These are phyloP conservation scores for Neobulgaria alba DNA, from an alignment of 2,329 filamentous ascomycete species.

Conservation along the genomic window DNA sequence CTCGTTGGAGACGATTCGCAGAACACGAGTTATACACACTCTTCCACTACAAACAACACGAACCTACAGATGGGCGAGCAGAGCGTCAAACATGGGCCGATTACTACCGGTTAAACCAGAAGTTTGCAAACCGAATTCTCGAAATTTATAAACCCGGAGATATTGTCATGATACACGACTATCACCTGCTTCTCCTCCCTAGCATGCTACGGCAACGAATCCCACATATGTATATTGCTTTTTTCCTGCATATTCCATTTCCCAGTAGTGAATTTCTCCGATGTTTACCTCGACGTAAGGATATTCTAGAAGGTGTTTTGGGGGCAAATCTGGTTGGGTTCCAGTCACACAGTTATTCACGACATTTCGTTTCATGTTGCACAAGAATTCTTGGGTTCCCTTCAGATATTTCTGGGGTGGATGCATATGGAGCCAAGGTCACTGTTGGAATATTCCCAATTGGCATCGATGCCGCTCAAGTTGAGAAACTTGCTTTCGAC, in stretches of 20 bases:
- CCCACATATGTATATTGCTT: constrained; percentile 86
- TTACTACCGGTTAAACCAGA: constrained; percentile 86
- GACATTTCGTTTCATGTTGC: constrained; percentile 91
- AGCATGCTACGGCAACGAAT: constrained; percentile 79
- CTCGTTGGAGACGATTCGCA: constrained; percentile 80
- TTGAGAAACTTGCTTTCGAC: constrained; percentile 66
- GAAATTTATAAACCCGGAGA: constrained; percentile 88
- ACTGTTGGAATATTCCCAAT: constrained; percentile 92
- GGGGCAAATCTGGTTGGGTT: constrained; percentile 92
- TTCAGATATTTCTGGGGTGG: constrained; percentile 75
- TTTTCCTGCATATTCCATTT: constrained; percentile 91
- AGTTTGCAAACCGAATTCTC: constrained; percentile 83
- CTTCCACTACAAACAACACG: constrained; percentile 93
- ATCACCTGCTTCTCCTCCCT: constrained; percentile 83
- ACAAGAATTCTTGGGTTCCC: constrained; percentile 86
- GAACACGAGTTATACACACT: constrained; percentile 88
- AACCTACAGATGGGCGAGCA: constrained; percentile 74
- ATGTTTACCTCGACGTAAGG: constrained; percentile 79
- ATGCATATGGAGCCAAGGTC: constrained; percentile 81
- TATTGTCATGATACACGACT: constrained; percentile 88
- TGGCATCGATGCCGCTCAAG: constrained; percentile 79
- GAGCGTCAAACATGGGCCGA: constrained; percentile 83
- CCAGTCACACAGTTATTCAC: constrained; percentile 90
- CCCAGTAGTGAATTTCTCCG: constrained; percentile 93
- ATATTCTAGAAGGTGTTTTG: constrained; percentile 80